These are phyloP conservation scores for Dendrobium huoshanense DNA, from an alignment of 106 monocot species.

Conservation along the genomic window DNA sequence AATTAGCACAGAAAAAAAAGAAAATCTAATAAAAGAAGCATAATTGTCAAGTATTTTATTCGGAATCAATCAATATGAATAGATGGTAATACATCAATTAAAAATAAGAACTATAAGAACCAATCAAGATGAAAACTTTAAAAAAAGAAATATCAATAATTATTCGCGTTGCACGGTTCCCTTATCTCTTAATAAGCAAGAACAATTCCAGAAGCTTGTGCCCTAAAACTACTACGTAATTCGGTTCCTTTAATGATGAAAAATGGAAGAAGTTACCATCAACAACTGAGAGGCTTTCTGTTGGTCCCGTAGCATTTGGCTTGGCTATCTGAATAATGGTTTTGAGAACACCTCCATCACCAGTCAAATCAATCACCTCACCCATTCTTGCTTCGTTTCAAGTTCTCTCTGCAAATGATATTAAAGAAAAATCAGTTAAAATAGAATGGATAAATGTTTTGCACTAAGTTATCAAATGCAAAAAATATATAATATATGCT, in stretches of 20 bases:
- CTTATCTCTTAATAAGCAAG: background rate
- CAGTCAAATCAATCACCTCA: slow-evolving; percentile 63
- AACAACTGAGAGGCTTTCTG: slow-evolving; percentile 79
- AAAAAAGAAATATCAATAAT: background rate
- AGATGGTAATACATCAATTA: too few relatives aligned
- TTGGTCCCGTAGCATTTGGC: slow-evolving; percentile 55
- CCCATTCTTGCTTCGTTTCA: slow-evolving; percentile 30
- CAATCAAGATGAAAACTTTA: background rate
- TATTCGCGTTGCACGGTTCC: background rate
- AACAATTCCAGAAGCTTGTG: background rate
- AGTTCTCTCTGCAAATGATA: background rate
- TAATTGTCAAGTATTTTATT: too few relatives aligned
- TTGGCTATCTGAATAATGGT: slow-evolving; percentile 57
- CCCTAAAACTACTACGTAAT: background rate
- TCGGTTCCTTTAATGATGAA: background rate
- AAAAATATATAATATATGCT: background rate
- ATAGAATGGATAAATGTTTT: background rate
- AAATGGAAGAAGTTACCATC: slow-evolving; percentile 52
- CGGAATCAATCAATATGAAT: too few relatives aligned
- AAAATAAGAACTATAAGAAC: too few relatives aligned
- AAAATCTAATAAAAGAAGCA: too few relatives aligned
- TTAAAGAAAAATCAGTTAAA: background rate
- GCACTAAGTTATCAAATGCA: background rate
- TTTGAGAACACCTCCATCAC: slow-evolving; percentile 88
- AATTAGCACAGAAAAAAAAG: too few relatives aligned